Conservation (phyloP, 2,329 filamentous ascomycete genomes). For the Aspergillus sp. region DNA sequence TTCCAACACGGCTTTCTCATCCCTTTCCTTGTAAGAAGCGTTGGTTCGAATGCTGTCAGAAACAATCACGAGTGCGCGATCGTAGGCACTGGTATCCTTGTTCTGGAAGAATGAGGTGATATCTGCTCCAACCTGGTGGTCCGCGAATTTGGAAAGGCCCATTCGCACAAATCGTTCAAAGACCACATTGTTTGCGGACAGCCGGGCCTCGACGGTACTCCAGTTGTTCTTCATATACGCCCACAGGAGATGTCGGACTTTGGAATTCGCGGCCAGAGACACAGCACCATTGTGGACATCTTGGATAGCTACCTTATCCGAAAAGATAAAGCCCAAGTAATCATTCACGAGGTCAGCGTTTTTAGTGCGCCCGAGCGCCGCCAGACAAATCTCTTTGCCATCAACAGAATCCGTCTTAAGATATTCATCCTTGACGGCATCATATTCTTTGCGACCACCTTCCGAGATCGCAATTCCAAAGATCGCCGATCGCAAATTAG, state of each 20-base stretch:
- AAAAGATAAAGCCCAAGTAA: conserved; percentile 69
- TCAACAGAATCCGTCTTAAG: conserved; percentile 75
- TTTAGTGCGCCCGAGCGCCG: conserved; percentile 67
- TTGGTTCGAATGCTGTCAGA: conserved; percentile 79
- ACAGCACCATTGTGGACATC: conserved; percentile 80
- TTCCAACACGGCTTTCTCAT: conserved; percentile 64
- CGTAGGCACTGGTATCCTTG: conserved; percentile 80
- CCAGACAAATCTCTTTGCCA: conserved; percentile 78
- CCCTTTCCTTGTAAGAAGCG: conserved; percentile 73
- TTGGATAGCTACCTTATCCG: conserved; percentile 73
- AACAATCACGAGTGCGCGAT: conserved; percentile 76
- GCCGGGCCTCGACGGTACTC: conserved; percentile 61
- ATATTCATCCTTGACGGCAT: conserved; percentile 79
- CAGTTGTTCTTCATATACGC: conserved; percentile 79
- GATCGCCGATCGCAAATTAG: conserved; percentile 71
- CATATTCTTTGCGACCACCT: conserved; percentile 61
- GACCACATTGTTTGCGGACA: conserved; percentile 76
- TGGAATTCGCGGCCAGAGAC: conserved; percentile 64
- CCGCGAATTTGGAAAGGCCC: conserved; percentile 70
- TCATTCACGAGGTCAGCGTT: conserved; percentile 61
- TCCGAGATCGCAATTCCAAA: conserved; percentile 74
- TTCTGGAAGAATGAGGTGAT: conserved; percentile 77
- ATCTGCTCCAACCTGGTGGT: conserved; percentile 61
- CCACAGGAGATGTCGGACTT: conserved; percentile 72
- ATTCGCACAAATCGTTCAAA: conserved; percentile 81